phyloP scores from a whole-genome alignment of 768 basidiomycete genomes.

The Pleurotus eryngii region DNA sequence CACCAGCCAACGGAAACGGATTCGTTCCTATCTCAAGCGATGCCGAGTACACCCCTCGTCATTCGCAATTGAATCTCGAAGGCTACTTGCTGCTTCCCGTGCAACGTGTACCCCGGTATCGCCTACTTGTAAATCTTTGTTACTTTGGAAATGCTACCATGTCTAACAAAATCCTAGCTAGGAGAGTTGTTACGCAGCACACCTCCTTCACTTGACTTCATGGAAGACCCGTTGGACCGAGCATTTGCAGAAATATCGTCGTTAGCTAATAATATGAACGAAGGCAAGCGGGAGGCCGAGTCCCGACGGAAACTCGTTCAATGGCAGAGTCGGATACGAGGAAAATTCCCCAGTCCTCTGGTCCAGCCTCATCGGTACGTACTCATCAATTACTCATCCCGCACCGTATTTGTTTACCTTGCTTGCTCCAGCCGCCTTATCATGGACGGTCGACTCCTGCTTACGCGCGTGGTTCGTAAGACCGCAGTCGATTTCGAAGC shows the following conservation, averaged over 20 bases:
- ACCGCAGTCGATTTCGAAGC: conserved; percentile 78
- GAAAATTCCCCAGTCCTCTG: conserved; percentile 93
- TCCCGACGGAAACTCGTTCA: conserved; percentile 86
- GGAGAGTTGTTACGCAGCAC: conserved; percentile 85
- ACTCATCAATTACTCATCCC: neutral
- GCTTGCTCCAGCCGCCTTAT: conserved; percentile 66
- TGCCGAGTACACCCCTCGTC: conserved; percentile 87
- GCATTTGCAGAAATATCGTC: conserved; percentile 86
- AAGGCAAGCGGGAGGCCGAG: conserved; percentile 95
- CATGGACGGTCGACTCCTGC: conserved; percentile 82
- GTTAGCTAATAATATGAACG: conserved; percentile 94
- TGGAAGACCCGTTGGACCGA: conserved; percentile 81
- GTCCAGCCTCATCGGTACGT: conserved; percentile 94
- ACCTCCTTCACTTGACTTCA: conserved; percentile 71
- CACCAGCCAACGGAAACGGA: conserved; percentile 81
- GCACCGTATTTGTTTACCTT: neutral
- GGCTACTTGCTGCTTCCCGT: conserved; percentile 93
- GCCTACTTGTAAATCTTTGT: conserved; percentile 68
- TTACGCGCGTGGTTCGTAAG: conserved; percentile 91
- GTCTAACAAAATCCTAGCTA: conserved; percentile 43
- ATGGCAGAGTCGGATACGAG: conserved; percentile 86
- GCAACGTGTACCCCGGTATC: conserved; percentile 96
- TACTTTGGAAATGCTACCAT: neutral
- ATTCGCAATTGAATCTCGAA: conserved; percentile 92
- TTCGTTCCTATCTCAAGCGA: conserved; percentile 85